Percentiles rank a stretch among this genome's conserved stretches.
Conservation (phyloP, 1,284 basidiomycete genomes). For the Schizophyllum commune region DNA sequence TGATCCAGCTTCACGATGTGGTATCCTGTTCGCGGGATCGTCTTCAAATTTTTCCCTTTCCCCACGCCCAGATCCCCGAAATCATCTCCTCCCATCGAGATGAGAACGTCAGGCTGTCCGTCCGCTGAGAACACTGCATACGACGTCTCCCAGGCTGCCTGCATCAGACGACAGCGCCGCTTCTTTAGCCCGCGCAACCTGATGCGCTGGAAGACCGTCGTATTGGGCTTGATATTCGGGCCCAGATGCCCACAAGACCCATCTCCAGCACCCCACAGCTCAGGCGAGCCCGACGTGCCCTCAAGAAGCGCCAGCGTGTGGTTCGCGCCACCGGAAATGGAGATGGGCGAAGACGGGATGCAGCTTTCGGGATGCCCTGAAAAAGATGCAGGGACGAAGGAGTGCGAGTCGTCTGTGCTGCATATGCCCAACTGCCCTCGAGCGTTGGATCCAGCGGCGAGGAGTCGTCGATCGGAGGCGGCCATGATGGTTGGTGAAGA, state of each 20-base stretch:
- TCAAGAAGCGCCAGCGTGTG: conserved; percentile 52
- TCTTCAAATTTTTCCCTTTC: conserved; percentile 9
- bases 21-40: conserved; percentile 17
- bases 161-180: conserved; percentile 38
- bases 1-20: conserved; percentile 38
- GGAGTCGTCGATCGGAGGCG: conserved; percentile 18
- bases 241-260: conserved; percentile 58
- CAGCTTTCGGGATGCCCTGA: conserved; percentile 18
- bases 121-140: conserved; percentile 51
- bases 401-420: conserved; percentile 48
- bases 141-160: conserved; percentile 77
- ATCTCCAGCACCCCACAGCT: conserved; percentile 67
- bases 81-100: conserved; percentile 79
- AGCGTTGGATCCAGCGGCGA: conserved; percentile 71
- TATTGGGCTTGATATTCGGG: conserved; percentile 17
- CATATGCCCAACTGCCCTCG: conserved; percentile 65
- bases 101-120: conserved; percentile 46
- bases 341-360: conserved; percentile 26
- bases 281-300: conserved; percentile 14
- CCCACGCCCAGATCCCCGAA: conserved; percentile 72
- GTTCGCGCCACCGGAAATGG: conserved; percentile 54
- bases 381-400: conserved; percentile 44
- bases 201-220: conserved; percentile 41
- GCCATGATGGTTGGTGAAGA: neutral
- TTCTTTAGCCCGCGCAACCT: conserved; percentile 22